phyloP scores from a whole-genome alignment of 2,329 filamentous ascomycete species.

The Aureobasidium zeae region DNA sequence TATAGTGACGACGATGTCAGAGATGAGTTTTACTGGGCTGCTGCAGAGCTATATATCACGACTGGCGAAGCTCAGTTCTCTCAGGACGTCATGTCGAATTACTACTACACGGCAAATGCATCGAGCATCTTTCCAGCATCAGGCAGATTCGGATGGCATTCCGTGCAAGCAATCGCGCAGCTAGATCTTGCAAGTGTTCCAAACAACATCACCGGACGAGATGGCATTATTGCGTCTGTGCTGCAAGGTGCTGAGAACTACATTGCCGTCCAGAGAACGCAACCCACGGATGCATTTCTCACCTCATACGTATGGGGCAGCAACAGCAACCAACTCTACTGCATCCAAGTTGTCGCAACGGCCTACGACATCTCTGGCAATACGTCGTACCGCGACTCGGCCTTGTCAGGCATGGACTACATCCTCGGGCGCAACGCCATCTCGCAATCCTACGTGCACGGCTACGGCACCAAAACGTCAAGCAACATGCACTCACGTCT shows the following conservation, averaged over 20 bases:
- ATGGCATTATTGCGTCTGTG: constrained; percentile 12
- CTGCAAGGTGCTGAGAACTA: constrained; percentile 12
- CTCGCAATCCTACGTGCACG: constrained; percentile 15
- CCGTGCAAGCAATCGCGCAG: constrained; percentile 11
- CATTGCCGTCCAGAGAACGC: constrained; percentile 7
- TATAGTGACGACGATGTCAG: constrained; percentile 17
- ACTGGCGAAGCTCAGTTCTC: constrained; percentile 14
- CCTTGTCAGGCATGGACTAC: constrained; percentile 15
- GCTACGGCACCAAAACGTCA: constrained; percentile 15
- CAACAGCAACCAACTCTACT: constrained; percentile 17
- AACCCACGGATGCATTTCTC: constrained; percentile 6
- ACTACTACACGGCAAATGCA: constrained; percentile 14
- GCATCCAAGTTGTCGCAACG: constrained; percentile 16
- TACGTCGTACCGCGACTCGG: constrained; percentile 5
- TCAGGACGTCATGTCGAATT: constrained; percentile 14
- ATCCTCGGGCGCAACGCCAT: constrained; percentile 16
- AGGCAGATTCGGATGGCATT: constrained; percentile 13
- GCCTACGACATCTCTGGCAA: constrained; percentile 14
- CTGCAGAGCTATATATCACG: constrained; percentile 17
- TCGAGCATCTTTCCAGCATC: constrained; percentile 12
- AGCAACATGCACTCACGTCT: constrained; percentile 15
- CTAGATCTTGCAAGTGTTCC: constrained; percentile 15
- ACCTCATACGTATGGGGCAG: constrained; percentile 15
- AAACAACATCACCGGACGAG: constrained; percentile 13
- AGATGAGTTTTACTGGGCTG: constrained; percentile 18